Conservation (phyloP, 805 yeast species). For the Metschnikowia continentalis region DNA sequence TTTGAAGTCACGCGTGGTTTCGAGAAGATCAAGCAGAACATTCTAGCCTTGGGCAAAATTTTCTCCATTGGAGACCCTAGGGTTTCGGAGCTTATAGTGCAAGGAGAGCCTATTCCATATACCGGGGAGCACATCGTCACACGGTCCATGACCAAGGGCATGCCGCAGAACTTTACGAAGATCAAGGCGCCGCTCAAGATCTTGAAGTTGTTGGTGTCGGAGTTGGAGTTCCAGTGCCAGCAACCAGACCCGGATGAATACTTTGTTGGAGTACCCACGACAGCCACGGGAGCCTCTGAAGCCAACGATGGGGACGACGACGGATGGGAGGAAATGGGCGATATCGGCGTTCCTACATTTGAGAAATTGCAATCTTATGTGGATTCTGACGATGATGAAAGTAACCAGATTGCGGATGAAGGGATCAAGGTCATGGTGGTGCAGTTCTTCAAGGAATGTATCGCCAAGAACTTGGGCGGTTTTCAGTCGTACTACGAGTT, state of each 20-base stretch:
- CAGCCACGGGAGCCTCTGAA: slow-evolving; percentile 2
- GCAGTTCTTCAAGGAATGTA: slow-evolving; percentile 54
- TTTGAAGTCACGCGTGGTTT: slow-evolving; percentile 80
- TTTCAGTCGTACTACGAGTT: slow-evolving; percentile 50
- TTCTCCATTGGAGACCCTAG: slow-evolving; percentile 55
- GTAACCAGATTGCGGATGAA: slow-evolving; percentile 28
- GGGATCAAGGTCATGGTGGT: slow-evolving; percentile 39
- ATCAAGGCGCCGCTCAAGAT: slow-evolving; percentile 71
- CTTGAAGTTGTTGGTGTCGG: slow-evolving; percentile 63
- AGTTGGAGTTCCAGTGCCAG: slow-evolving; percentile 59
- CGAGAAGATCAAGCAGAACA: slow-evolving; percentile 60
- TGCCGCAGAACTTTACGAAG: slow-evolving; percentile 60
- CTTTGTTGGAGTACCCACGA: slow-evolving; percentile 15
- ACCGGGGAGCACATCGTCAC: slow-evolving; percentile 69
- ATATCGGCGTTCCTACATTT: slow-evolving; percentile 56
- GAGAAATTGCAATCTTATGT: slow-evolving; percentile 60
- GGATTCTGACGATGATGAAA: slow-evolving; percentile 36
- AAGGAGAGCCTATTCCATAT: slow-evolving; percentile 73
- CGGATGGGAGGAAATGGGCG: slow-evolving; percentile 78
- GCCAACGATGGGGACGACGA: slow-evolving; percentile 32
- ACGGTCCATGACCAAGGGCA: slow-evolving; percentile 70
- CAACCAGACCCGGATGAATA: slow-evolving; percentile 42
- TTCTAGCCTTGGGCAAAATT: slow-evolving; percentile 68
- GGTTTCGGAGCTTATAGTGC: slow-evolving; percentile 51
- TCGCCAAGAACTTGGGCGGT: slow-evolving; percentile 44